Evolutionary conservation across 108 stramenopile genomes (phyloP).

Genomic region (Nitzschia putrida): DNA sequence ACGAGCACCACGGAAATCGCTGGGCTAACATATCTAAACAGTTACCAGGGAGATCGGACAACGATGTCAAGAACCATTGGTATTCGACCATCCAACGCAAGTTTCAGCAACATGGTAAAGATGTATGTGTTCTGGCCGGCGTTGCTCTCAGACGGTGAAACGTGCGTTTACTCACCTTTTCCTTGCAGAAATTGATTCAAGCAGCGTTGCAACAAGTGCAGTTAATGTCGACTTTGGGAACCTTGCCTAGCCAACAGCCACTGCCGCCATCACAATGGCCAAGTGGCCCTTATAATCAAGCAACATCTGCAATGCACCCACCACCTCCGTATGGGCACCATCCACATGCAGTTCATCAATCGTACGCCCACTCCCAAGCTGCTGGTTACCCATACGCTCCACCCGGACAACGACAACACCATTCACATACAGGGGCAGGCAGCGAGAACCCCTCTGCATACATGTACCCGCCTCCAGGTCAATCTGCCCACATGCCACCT

Average conservation of each 20-base stretch:
- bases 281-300: slow-evolving; percentile 51
- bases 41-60: slow-evolving; percentile 95
- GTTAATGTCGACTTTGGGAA: slow-evolving; percentile 63
- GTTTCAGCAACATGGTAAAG: slow-evolving; percentile 78
- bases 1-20: slow-evolving; percentile 82
- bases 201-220: slow-evolving; percentile 77
- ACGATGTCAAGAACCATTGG: slow-evolving; percentile 97
- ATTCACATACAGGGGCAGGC: slow-evolving; percentile 18
- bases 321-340: slow-evolving; percentile 34
- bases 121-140: slow-evolving; percentile 43
- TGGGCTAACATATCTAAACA: slow-evolving; percentile 92
- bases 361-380: slow-evolving; percentile 29
- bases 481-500: slow-evolving; percentile 48
- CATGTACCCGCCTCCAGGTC: slow-evolving; percentile 43
- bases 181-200: slow-evolving; percentile 63
- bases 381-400: slow-evolving; percentile 41
- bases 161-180: background rate
- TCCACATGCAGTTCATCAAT: slow-evolving; percentile 37
- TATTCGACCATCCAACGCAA: slow-evolving; percentile 85
- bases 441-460: slow-evolving; percentile 27
- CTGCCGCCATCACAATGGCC: slow-evolving; percentile 36
- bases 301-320: slow-evolving; percentile 29
- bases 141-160: background rate
- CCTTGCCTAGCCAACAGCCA: slow-evolving; percentile 50
- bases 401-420: slow-evolving; percentile 36